These are phyloP conservation scores for Galerina marginata DNA, from an alignment of 768 basidiomycete species.

Conservation along the genomic window DNA sequence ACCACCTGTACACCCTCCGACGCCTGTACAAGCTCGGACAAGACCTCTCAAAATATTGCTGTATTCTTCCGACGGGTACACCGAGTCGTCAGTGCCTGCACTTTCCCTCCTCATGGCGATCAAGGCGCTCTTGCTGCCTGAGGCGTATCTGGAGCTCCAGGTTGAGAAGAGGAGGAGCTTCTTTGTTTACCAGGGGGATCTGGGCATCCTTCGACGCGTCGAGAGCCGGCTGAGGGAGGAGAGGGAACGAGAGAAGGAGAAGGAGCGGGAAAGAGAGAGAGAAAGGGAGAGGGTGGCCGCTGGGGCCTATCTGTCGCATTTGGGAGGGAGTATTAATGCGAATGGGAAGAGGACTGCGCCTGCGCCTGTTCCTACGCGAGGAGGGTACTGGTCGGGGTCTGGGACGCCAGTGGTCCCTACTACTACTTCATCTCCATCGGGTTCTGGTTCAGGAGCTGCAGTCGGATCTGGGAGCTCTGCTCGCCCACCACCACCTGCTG, in stretches of 20 bases:
- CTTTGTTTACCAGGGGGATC: constrained; percentile 88
- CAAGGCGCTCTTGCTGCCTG: constrained; percentile 70
- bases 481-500: constrained; percentile 2
- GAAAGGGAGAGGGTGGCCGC: constrained; percentile 35
- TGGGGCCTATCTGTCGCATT: constrained; percentile 26
- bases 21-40: constrained; percentile 44
- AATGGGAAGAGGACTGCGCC: constrained; percentile 39
- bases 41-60: constrained; percentile 77
- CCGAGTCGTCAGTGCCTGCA: constrained; percentile 89
- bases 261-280: constrained; percentile 38
- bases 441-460: too few relatives aligned
- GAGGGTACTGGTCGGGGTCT: constrained; percentile 11
- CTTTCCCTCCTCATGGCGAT: constrained; percentile 86
- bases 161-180: constrained; percentile 80
- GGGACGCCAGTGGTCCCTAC: not conserved
- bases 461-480: not conserved
- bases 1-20: constrained; percentile 19
- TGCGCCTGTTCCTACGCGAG: constrained; percentile 17
- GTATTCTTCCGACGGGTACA: constrained; percentile 89
- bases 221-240: constrained; percentile 58
- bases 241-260: constrained; percentile 40
- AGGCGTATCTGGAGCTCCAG: constrained; percentile 93
- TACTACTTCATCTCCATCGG: too few relatives aligned
- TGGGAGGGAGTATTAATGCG: constrained; percentile 28
- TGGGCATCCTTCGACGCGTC: constrained; percentile 72